Evolutionary conservation across 2,329 filamentous ascomycete genomes (phyloP).

Genomic region (Biscogniauxia mediterranea): DNA sequence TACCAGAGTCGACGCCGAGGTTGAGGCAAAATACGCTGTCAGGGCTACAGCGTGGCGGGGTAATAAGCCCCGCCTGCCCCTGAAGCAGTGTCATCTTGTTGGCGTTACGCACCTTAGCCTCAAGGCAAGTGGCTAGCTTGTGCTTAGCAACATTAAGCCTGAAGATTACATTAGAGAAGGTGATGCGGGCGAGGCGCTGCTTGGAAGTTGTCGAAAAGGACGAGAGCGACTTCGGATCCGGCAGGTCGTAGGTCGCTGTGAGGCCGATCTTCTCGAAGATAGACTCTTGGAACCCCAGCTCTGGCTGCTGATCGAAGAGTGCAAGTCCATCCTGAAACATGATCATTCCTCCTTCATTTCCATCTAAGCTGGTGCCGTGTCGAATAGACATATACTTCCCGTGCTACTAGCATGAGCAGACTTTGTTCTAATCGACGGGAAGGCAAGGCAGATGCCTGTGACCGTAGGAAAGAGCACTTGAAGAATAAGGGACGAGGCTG

Average conservation of each 20-base stretch:
- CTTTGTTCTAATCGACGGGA: too few species aligned
- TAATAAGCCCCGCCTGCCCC: slow-evolving; percentile 40
- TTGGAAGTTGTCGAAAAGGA: slow-evolving; percentile 51
- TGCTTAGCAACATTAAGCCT: slow-evolving; percentile 61
- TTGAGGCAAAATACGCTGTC: slow-evolving; percentile 53
- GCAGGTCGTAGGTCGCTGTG: slow-evolving; percentile 60
- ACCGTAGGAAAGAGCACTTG: too few species aligned
- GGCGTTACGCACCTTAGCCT: slow-evolving; percentile 54
- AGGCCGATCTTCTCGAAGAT: slow-evolving; percentile 58
- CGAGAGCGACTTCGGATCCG: slow-evolving; percentile 54
- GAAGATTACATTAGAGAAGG: slow-evolving; percentile 50
- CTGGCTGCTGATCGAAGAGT: slow-evolving; percentile 25
- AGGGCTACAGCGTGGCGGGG: slow-evolving; percentile 51
- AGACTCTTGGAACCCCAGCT: slow-evolving; percentile 50
- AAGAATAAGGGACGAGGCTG: too few species aligned
- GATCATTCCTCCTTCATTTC: not conserved
- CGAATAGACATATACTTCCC: too few species aligned
- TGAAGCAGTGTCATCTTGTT: slow-evolving; percentile 38
- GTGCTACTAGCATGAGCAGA: too few species aligned
- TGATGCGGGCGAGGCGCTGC: slow-evolving; percentile 58
- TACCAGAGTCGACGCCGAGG: slow-evolving; percentile 59
- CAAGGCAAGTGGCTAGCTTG: slow-evolving; percentile 57
- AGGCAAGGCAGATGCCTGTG: too few species aligned
- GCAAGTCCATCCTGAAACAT: slow-evolving; percentile 15
- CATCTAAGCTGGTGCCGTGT: too few species aligned